Evolutionary conservation across 371 early-diverging fungal species (phyloP).

Genomic region (Mucor piriformis): DNA sequence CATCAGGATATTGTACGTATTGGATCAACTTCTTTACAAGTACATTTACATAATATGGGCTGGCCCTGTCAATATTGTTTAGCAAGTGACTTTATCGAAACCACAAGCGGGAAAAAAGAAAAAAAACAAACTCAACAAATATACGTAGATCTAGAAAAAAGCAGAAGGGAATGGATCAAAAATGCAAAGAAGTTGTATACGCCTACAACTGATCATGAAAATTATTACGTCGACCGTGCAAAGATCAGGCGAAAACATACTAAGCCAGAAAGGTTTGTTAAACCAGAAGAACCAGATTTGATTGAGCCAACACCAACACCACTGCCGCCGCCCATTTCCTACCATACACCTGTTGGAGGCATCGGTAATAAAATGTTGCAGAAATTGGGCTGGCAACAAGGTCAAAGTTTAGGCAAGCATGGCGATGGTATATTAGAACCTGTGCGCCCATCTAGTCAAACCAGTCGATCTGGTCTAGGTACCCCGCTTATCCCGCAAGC

Average conservation of each 20-base stretch:
- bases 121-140: constrained; percentile 4
- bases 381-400: constrained; percentile 51
- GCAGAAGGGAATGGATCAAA: constrained; percentile 20
- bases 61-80: constrained; percentile 42
- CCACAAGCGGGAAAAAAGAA: constrained; percentile 7
- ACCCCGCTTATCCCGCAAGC: neutral
- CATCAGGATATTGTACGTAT: constrained; percentile 37
- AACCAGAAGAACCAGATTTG: neutral
- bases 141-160: constrained; percentile 10
- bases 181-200: constrained; percentile 7
- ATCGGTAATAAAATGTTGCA: constrained; percentile 39
- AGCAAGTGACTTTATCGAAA: constrained; percentile 24
- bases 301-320: neutral
- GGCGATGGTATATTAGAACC: constrained; percentile 37
- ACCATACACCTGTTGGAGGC: constrained; percentile 27
- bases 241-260: constrained; percentile 15
- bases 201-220: neutral
- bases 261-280: constrained; percentile 2
- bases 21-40: constrained; percentile 41
- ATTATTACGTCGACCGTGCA: constrained; percentile 22
- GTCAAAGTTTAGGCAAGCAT: constrained; percentile 40
- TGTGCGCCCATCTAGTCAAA: constrained; percentile 18
- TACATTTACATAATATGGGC: constrained; percentile 35
- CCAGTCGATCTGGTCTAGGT: constrained; percentile 27
- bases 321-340: neutral